Percentiles rank a stretch among this genome's conserved stretches.
These are phyloP conservation scores for Neurospora tetraspora DNA, from an alignment of 495 filamentous ascomycete species.

Conservation along the genomic window DNA sequence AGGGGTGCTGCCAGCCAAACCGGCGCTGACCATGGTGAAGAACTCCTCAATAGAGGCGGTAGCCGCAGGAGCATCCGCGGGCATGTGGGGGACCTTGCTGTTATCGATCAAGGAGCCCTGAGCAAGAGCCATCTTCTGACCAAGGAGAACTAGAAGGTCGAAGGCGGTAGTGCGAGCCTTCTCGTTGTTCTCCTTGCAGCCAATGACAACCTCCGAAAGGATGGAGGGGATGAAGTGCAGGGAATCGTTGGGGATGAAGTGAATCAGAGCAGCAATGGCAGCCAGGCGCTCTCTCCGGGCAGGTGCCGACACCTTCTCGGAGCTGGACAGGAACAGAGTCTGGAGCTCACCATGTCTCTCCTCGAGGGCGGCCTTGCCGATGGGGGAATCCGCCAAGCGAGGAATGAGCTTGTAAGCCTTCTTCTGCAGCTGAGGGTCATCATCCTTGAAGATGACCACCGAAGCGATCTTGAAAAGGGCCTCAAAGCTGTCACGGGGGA, in stretches of 20 bases:
- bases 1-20: constrained; percentile 79
- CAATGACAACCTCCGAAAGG: constrained; percentile 85
- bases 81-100: constrained; percentile 76
- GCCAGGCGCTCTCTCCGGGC: constrained; percentile 74
- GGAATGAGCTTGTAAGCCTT: constrained; percentile 98
- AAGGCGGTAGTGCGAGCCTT: constrained; percentile 82
- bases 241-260: constrained; percentile 59
- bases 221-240: constrained; percentile 89
- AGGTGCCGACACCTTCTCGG: constrained; percentile 74
- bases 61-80: constrained; percentile 63
- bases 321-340: constrained; percentile 60
- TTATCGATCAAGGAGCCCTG: constrained; percentile 70
- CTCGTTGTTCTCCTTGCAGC: constrained; percentile 94
- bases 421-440: constrained; percentile 94
- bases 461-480: constrained; percentile 76
- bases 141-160: constrained; percentile 82
- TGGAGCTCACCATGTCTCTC: constrained; percentile 70
- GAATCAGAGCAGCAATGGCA: constrained; percentile 68
- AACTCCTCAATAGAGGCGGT: constrained; percentile 82
- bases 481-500: constrained; percentile 72
- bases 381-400: constrained; percentile 68
- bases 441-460: constrained; percentile 60
- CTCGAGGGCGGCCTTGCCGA: constrained; percentile 57
- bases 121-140: constrained; percentile 57
- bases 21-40: constrained; percentile 95